Evolutionary conservation across 148 eudicot genomes (phyloP).

Genomic region (Pouteria glomerata): DNA sequence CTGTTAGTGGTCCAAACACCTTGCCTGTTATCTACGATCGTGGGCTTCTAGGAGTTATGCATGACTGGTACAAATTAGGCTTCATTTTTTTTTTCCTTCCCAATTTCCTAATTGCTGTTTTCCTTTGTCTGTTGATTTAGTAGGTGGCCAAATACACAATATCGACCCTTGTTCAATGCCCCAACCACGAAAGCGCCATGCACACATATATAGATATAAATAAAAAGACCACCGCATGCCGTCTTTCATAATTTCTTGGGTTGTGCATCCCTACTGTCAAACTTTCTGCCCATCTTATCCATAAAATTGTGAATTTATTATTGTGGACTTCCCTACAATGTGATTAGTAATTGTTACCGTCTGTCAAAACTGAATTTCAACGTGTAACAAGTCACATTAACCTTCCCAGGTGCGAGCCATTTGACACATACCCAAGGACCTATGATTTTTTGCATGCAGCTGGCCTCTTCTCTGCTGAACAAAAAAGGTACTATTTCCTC

Average conservation of each 20-base stretch:
- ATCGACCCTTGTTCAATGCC: neutral
- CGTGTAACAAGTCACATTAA: neutral
- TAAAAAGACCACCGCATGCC: no score
- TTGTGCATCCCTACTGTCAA: neutral
- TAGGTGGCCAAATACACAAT: neutral
- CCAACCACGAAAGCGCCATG: neutral
- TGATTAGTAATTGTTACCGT: neutral
- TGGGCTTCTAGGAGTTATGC: slow-evolving; percentile 96
- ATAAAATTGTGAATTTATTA: neutral
- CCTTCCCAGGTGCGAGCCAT: slow-evolving; percentile 86
- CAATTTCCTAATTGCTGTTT: neutral
- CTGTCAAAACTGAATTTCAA: neutral
- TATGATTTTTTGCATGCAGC: slow-evolving; percentile 93
- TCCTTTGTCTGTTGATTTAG: neutral
- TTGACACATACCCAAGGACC: slow-evolving; percentile 98
- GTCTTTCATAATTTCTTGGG: neutral
- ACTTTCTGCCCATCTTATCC: neutral
- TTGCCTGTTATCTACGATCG: slow-evolving; percentile 94
- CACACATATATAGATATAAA: no score
- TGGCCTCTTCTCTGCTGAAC: slow-evolving; percentile 81
- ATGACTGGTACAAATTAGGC: slow-evolving; percentile 63
- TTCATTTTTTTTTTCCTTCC: neutral
- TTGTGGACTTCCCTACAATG: neutral
- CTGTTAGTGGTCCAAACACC: slow-evolving; percentile 87
- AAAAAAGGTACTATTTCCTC: slow-evolving; percentile 46